Evolutionary conservation across 257 asterid species (phyloP).

Genomic region (Vinca minor): DNA sequence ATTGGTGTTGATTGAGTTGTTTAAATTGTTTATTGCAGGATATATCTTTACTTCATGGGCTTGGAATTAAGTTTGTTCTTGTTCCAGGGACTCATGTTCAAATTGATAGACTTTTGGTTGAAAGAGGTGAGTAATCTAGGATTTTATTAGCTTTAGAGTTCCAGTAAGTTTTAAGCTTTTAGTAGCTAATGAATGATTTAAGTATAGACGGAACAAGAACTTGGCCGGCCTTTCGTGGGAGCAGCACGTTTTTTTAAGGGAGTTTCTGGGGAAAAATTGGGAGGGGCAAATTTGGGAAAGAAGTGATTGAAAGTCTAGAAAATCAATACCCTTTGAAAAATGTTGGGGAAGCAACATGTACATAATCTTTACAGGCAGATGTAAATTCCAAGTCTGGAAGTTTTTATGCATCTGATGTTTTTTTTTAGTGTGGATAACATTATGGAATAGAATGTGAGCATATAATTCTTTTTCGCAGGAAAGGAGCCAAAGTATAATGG

Average conservation of each 20-base stretch:
- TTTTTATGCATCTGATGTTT: neutral
- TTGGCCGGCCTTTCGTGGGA: too few relatives aligned
- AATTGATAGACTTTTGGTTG: conserved; percentile 68
- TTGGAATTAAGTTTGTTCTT: conserved; percentile 91
- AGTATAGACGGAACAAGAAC: too few relatives aligned
- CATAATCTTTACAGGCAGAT: too few relatives aligned
- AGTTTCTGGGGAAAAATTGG: too few relatives aligned
- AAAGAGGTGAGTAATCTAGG: conserved; percentile 69
- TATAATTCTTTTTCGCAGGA: conserved; percentile 37
- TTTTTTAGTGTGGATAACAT: neutral
- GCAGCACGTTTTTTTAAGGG: too few relatives aligned
- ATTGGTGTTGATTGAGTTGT: neutral
- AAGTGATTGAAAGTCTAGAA: too few relatives aligned
- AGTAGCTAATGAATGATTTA: too few relatives aligned
- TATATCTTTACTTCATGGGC: conserved; percentile 82
- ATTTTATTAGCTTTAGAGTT: too few relatives aligned
- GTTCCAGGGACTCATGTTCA: conserved; percentile 95
- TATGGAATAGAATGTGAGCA: neutral
- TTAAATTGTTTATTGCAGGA: conserved; percentile 42
- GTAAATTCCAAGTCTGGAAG: neutral
- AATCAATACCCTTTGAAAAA: too few relatives aligned
- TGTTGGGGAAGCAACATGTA: too few relatives aligned
- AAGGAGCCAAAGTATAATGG: conserved; percentile 77
- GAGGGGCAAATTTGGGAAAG: too few relatives aligned
- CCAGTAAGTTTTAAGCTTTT: too few relatives aligned